Evolutionary conservation across 2,329 filamentous ascomycete species (phyloP), one percentile per base, ranked within the genome.

Genomic region (Aspergillus luchuensis): DNA sequence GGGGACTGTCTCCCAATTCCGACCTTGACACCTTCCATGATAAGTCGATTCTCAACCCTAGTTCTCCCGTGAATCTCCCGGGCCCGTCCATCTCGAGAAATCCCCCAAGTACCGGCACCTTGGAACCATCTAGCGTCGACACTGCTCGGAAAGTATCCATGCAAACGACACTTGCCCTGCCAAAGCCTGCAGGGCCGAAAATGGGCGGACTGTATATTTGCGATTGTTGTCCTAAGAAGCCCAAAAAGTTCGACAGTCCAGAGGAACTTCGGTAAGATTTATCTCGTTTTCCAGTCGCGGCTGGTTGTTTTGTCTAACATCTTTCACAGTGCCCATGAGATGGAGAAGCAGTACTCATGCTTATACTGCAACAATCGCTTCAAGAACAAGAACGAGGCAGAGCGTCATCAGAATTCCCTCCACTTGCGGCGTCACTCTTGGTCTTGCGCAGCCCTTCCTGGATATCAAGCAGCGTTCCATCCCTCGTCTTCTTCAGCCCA

Each of bases 301-400:
- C 25, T 17, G 10, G 8, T 13, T 19, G 13, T 3, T 4, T 15
- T 15, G 13, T 43, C 48, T 57, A 57, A 59, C 28, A 36, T 30
- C 11, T 11, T 41, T 13, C 25, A 15, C 36, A 97, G 94, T 65
- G 81, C 89, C 48, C 94, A 98, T 75, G 91, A 95, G 77, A 88
- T 91, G 72, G 95, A 98, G 77, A 98, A 98, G 77, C 94, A 98
- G 77, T 98, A 97, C 76, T 91, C 91, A 64, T 98, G 94, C 76
- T 85, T 87, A 28, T 98, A 91, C 74, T 98, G 94, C 76, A 90
- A 90, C 45, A 97, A 97, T 74, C 88, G 94, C 10, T 98, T 98
- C 82, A 98, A 98, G 79, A 98, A 98, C 80, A 98, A 98, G 79
- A 98, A 98, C 71, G 95, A 98, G 79, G 93, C 93, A 2, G 94